Base-by-base conservation (phyloP, 202 grass and related monocot genomes). In the Saccharum hybrid region DNA sequence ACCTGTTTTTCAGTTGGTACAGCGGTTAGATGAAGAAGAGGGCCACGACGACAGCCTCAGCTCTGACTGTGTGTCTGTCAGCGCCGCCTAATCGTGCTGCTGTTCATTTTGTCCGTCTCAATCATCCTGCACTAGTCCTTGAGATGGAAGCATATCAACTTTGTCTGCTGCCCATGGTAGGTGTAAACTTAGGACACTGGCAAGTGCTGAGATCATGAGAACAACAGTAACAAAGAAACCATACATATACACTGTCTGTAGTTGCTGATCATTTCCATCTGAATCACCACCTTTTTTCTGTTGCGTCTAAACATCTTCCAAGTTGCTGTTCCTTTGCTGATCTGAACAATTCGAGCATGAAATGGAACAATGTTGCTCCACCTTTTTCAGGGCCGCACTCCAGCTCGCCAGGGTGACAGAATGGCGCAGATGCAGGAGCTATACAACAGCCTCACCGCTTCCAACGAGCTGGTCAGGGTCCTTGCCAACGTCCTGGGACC, bases 401-500 rank as follows among this genome's bases (percentile, higher is more conserved):
- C 75, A 9, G 59, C 63, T 1, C 72, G 80, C 19, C 40, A 30
- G 43, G 52, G 39, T 19, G 77, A 74, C 68, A 78, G 31, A 4
- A 68, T 40, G 54, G 79, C 45, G n/a, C 51, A 48, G 83, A 59
- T 83, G 72, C 81, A 86, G 37, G 82, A 93, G 64, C 78, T 98
- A 73, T 81, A 69, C 78, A 88, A 81, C 72, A 87, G 78, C 75
- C 57, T 98, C 37, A 54, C 71, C 4, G 83, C 92, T 34, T 93
- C 87, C 73, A 89, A 84, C 82, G 91, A 93, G 81, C 89, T 98
- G 4, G 69, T 93, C 48, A 90, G 89, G 28, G 89, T 89, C 7
- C 43, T 95, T 18, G 60, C 76, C 78, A 82, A 57, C 66, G 48
- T 95, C 18, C 76, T 63, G 77, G 83, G 81, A 4, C 62, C 77